Evolutionary conservation across 2,329 filamentous ascomycete species (phyloP).

Genomic region (Lanzia echinophila): DNA sequence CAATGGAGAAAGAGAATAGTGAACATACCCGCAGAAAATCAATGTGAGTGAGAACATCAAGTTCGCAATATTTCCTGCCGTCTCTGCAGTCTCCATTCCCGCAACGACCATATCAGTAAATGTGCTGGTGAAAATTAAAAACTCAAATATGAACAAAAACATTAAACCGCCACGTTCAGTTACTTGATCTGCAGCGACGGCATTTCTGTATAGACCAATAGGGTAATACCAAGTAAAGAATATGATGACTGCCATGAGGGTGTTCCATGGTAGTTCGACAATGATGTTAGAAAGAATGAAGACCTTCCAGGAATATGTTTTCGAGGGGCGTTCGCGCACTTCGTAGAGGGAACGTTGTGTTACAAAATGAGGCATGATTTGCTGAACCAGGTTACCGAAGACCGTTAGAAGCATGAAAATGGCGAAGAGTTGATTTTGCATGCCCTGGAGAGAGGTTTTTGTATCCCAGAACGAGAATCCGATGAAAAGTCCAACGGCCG

Average conservation of each 20-base stretch:
- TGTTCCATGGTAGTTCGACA: constrained; percentile 81
- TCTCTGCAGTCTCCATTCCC: constrained; percentile 68
- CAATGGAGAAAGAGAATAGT: not conserved
- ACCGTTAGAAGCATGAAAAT: constrained; percentile 71
- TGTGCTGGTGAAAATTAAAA: constrained; percentile 74
- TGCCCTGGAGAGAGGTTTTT: constrained; percentile 50
- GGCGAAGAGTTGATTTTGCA: constrained; percentile 68
- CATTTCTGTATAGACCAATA: constrained; percentile 63
- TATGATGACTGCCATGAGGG: constrained; percentile 64
- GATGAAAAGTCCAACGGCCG: constrained; percentile 48
- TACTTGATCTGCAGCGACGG: constrained; percentile 51
- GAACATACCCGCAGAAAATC: constrained; percentile 54
- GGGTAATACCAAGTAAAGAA: constrained; percentile 84
- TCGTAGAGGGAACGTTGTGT: constrained; percentile 49
- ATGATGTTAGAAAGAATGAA: constrained; percentile 68
- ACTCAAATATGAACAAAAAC: constrained; percentile 69
- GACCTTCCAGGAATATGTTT: constrained; percentile 69
- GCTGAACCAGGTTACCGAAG: constrained; percentile 66
- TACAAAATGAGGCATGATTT: constrained; percentile 68
- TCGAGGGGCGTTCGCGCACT: constrained; percentile 65
- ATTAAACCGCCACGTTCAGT: constrained; percentile 68
- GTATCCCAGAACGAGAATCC: constrained; percentile 66
- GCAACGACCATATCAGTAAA: constrained; percentile 76
- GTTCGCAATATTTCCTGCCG: constrained; percentile 69
- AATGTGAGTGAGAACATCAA: constrained; percentile 66